These are phyloP conservation scores for Uronychia setigera DNA, from an alignment of 73 alveolate genomes.

Conservation along the genomic window DNA sequence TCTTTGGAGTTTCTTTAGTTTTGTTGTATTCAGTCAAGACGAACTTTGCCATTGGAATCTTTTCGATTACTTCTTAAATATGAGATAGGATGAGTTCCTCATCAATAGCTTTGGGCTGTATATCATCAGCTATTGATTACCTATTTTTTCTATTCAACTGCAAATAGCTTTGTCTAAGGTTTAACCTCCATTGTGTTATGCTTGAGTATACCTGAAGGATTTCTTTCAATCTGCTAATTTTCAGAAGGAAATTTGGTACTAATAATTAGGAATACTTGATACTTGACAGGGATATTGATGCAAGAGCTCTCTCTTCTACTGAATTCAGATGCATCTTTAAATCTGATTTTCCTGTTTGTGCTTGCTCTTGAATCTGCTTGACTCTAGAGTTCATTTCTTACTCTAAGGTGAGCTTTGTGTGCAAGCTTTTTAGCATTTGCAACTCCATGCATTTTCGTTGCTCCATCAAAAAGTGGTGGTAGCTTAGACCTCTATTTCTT, in stretches of 20 bases:
- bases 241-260: too few species aligned
- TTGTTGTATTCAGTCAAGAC: neutral
- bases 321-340: neutral
- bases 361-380: neutral
- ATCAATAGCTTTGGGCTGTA: neutral
- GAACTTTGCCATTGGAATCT: neutral
- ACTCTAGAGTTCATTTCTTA: neutral
- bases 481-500: neutral
- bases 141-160: too few species aligned
- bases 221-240: too few species aligned
- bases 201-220: too few species aligned
- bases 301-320: neutral
- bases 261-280: too few species aligned
- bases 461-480: neutral
- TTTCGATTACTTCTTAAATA: neutral
- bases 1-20: neutral
- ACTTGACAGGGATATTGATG: neutral
- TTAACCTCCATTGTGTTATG: too few species aligned
- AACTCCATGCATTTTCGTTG: neutral
- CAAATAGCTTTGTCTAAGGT: too few species aligned
- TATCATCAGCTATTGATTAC: neutral
- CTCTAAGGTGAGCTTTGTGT: neutral
- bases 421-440: neutral
- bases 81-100: neutral
- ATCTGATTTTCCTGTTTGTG: neutral